phyloP scores from a whole-genome alignment of 2,329 filamentous ascomycete species.

The Plectosphaerella plurivora region DNA sequence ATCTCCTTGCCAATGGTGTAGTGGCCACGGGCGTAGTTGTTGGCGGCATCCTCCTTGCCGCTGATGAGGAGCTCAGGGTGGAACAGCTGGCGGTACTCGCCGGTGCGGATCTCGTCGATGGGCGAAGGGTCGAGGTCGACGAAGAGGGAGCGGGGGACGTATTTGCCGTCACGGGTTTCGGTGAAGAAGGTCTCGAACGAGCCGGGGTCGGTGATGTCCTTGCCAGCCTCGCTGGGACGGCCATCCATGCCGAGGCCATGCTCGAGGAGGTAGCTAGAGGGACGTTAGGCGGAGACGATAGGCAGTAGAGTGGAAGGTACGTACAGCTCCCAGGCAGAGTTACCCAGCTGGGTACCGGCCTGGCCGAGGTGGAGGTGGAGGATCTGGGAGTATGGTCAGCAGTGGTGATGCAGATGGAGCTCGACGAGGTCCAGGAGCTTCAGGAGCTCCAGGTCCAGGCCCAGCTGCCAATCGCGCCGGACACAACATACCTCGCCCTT shows the following conservation, averaged over 20 bases:
- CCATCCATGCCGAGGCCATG: slow-evolving; percentile 65
- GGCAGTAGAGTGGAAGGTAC: slow-evolving; percentile 22
- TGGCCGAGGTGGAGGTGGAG: slow-evolving; percentile 62
- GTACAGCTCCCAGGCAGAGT: slow-evolving; percentile 74
- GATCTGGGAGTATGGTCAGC: slow-evolving; percentile 35
- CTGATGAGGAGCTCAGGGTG: slow-evolving; percentile 69
- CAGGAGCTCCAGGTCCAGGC: not conserved
- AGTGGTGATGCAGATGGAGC: not conserved
- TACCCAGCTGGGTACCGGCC: slow-evolving; percentile 70
- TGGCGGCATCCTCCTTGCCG: slow-evolving; percentile 73
- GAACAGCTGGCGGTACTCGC: slow-evolving; percentile 63
- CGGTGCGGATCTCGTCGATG: slow-evolving; percentile 70
- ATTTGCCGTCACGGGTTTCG: slow-evolving; percentile 67
- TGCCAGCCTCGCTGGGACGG: slow-evolving; percentile 53
- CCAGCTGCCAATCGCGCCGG: not conserved
- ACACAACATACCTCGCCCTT: slow-evolving; percentile 55
- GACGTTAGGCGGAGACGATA: not conserved
- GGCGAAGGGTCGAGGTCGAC: slow-evolving; percentile 70
- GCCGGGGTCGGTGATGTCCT: slow-evolving; percentile 56
- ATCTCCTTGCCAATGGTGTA: slow-evolving; percentile 76
- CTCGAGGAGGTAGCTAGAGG: slow-evolving; percentile 63
- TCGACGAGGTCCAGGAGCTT: not conserved
- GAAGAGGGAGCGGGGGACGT: slow-evolving; percentile 68
- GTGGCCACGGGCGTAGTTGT: slow-evolving; percentile 74
- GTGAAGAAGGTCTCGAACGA: slow-evolving; percentile 72